These are phyloP conservation scores for Aspergillaceae sp. DNA, from an alignment of 2,329 filamentous ascomycete genomes.

Conservation along the genomic window DNA sequence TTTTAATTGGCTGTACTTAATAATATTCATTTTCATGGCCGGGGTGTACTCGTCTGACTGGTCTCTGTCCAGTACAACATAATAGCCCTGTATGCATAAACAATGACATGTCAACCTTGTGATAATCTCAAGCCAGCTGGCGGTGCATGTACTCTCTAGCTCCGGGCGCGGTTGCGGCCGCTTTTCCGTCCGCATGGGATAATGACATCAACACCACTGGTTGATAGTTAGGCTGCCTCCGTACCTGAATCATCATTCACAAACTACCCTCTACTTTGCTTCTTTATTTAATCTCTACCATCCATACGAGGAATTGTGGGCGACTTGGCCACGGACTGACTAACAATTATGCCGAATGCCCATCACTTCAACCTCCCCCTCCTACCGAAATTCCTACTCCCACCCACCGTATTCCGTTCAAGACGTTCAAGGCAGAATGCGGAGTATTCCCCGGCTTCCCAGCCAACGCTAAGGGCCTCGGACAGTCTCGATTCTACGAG, in stretches of 20 bases:
- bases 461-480: slow-evolving; percentile 3
- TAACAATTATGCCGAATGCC: slow-evolving; percentile 11
- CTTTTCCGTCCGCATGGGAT: no score
- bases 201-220: no score
- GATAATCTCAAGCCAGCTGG: not conserved
- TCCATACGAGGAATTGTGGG: not conserved
- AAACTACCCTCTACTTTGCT: no score
- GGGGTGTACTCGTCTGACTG: no score
- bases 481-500: not conserved
- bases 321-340: not conserved
- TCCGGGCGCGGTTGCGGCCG: no score
- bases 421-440: slow-evolving; percentile 22
- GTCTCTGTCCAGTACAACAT: not conserved
- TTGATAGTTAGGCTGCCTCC: no score
- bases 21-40: not conserved
- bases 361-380: slow-evolving; percentile 18
- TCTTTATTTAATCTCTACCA: not conserved
- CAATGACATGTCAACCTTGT: not conserved
- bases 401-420: slow-evolving; percentile 41
- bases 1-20: not conserved
- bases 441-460: slow-evolving; percentile 4
- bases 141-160: no score
- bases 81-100: not conserved
- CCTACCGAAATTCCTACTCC: slow-evolving; percentile 46
- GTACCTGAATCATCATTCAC: no score